These are phyloP conservation scores for Hirschioporus abietinus DNA, from an alignment of 768 basidiomycete genomes.

Conservation along the genomic window DNA sequence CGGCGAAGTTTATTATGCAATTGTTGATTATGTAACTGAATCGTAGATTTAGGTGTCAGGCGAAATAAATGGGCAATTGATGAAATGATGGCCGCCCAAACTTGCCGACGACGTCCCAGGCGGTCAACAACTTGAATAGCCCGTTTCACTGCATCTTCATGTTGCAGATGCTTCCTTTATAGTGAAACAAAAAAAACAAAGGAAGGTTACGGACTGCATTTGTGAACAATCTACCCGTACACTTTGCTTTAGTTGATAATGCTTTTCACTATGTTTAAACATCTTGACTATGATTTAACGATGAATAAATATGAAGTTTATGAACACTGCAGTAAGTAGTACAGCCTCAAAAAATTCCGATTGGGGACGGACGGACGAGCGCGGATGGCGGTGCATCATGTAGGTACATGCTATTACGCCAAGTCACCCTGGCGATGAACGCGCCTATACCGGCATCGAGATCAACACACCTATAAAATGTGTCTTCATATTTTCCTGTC, in stretches of 20 bases:
- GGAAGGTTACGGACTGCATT: not conserved
- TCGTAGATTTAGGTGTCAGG: not conserved
- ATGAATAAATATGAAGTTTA: not conserved
- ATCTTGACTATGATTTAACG: not conserved
- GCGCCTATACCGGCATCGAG: not conserved
- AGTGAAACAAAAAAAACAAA: not conserved
- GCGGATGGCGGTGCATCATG: not conserved
- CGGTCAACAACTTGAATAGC: not conserved
- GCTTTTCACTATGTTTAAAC: not conserved
- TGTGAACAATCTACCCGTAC: not conserved
- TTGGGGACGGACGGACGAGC: too few relatives aligned
- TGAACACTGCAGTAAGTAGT: not conserved
- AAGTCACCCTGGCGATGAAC: not conserved
- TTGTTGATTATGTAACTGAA: too few relatives aligned
- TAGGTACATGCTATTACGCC: not conserved
- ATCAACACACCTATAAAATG: not conserved
- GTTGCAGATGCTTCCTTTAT: not conserved
- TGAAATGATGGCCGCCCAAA: not conserved
- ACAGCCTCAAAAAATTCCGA: not conserved
- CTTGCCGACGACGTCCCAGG: not conserved
- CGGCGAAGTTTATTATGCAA: too few relatives aligned
- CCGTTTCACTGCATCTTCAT: not conserved
- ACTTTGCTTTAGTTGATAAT: not conserved
- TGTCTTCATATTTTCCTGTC: not conserved
- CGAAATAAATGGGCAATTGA: not conserved